Percentiles rank a stretch among this genome's conserved stretches.
Conservation (phyloP, 2,329 filamentous ascomycete genomes). For the Coleophoma eucalyptorum region DNA sequence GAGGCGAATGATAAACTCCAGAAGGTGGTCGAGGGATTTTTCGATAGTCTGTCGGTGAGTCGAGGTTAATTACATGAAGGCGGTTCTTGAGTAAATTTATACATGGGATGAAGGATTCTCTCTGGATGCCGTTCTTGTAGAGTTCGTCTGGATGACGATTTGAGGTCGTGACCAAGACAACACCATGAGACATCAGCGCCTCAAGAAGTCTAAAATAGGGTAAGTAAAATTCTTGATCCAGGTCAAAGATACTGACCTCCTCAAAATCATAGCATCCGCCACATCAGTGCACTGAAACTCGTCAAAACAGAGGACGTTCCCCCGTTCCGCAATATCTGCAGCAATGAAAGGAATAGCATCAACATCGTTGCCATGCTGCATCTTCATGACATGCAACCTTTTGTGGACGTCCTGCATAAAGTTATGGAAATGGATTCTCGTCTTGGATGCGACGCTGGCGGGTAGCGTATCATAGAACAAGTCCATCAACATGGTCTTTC, state of each 20-base stretch:
- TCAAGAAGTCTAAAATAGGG: slow-evolving; percentile 63
- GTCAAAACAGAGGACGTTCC: slow-evolving; percentile 91
- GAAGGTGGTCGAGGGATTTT: slow-evolving; percentile 92
- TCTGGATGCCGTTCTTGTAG: slow-evolving; percentile 97
- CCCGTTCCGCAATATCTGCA: slow-evolving; percentile 84
- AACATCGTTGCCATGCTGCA: slow-evolving; percentile 81
- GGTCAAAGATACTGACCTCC: slow-evolving; percentile 47
- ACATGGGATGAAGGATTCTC: slow-evolving; percentile 90
- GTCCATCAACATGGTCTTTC: slow-evolving; percentile 99
- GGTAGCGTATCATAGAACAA: slow-evolving; percentile 94
- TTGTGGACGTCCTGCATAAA: slow-evolving; percentile 99
- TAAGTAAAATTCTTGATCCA: too few species aligned
- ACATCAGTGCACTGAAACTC: slow-evolving; percentile 99
- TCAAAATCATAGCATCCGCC: slow-evolving; percentile 95
- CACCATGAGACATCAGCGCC: slow-evolving; percentile 91
- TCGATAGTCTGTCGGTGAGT: slow-evolving; percentile 94
- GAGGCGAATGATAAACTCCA: slow-evolving; percentile 87
- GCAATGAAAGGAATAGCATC: slow-evolving; percentile 91
- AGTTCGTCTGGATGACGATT: slow-evolving; percentile 96
- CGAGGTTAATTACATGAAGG: slow-evolving; percentile 87
- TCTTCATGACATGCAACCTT: slow-evolving; percentile 84
- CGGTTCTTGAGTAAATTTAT: slow-evolving; percentile 86
- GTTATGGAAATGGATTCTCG: slow-evolving; percentile 96
- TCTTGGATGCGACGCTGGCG: slow-evolving; percentile 73
- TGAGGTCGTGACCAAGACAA: slow-evolving; percentile 91